Conservation (phyloP, 2,329 filamentous ascomycete species). For the Colletotrichum higginsianum region DNA sequence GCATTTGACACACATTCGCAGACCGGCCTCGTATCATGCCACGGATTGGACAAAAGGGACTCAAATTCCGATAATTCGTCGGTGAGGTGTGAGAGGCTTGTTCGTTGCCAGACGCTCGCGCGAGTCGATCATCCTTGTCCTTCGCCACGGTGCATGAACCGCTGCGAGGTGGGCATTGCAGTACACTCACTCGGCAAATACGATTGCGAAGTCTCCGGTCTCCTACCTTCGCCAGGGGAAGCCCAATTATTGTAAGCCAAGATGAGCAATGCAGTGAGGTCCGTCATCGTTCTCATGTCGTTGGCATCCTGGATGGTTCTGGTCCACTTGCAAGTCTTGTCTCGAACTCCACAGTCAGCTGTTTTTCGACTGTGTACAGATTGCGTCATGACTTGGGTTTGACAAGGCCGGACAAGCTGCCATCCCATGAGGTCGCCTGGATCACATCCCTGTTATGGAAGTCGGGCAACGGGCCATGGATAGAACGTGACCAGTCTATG, state of each 20-base stretch:
- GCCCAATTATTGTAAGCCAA: neutral
- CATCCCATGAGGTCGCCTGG: constrained; percentile 36
- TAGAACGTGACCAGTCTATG: constrained; percentile 37
- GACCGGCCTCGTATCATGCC: constrained; percentile 18
- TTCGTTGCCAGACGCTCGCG: neutral
- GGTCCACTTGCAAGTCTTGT: constrained; percentile 1
- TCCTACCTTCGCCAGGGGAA: neutral
- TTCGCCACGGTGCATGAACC: constrained; percentile 37
- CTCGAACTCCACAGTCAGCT: constrained; percentile 32
- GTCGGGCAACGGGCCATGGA: constrained; percentile 26
- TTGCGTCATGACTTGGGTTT: constrained; percentile 38
- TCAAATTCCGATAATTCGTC: neutral
- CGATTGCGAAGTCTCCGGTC: neutral
- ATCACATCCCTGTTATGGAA: constrained; percentile 32
- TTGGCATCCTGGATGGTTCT: neutral
- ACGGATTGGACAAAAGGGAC: constrained; percentile 12
- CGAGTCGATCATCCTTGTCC: neutral
- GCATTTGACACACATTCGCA: constrained; percentile 35
- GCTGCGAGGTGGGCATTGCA: constrained; percentile 30
- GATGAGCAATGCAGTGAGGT: neutral
- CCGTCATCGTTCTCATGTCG: neutral
- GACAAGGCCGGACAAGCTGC: constrained; percentile 37
- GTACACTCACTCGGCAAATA: neutral
- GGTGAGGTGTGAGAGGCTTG: constrained; percentile 14
- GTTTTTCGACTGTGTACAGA: constrained; percentile 21